Evolutionary conservation across 2,329 filamentous ascomycete species (phyloP).

Genomic region (Arthrinium phaeospermum): DNA sequence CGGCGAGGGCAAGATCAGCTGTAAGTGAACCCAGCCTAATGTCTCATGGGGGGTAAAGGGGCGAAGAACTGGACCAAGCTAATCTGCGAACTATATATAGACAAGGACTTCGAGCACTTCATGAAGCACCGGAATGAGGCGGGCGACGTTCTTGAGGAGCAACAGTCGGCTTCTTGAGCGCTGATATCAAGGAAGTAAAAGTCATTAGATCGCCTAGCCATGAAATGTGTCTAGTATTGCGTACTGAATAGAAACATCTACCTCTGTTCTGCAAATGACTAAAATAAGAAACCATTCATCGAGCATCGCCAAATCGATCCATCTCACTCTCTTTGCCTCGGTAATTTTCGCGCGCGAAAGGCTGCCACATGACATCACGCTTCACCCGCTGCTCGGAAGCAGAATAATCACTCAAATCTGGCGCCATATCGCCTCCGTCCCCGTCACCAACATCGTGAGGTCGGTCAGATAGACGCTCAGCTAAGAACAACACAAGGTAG

Average conservation of each 20-base stretch:
- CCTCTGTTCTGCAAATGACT: too few species aligned
- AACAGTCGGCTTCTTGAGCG: background rate
- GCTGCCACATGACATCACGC: too few species aligned
- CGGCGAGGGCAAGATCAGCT: slow-evolving; percentile 42
- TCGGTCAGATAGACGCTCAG: too few species aligned
- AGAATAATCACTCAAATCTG: too few species aligned
- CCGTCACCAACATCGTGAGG: too few species aligned
- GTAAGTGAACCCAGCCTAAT: slow-evolving; percentile 33
- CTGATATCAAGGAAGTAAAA: background rate
- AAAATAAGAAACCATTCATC: too few species aligned
- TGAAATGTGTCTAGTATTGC: background rate
- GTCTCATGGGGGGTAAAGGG: background rate
- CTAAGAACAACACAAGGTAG: too few species aligned
- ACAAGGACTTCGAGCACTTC: slow-evolving; percentile 42
- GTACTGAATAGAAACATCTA: background rate
- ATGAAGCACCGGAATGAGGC: slow-evolving; percentile 39
- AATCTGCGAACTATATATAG: slow-evolving; percentile 28
- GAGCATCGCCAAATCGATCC: too few species aligned
- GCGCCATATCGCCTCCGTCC: too few species aligned
- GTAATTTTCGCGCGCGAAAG: too few species aligned
- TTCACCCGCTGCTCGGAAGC: too few species aligned
- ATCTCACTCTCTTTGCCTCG: too few species aligned
- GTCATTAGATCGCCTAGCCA: background rate
- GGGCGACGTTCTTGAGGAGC: slow-evolving; percentile 27
- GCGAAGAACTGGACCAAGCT: background rate